Evolutionary conservation across 306 rosid species (phyloP).

Genomic region (Coriaria nepalensis): DNA sequence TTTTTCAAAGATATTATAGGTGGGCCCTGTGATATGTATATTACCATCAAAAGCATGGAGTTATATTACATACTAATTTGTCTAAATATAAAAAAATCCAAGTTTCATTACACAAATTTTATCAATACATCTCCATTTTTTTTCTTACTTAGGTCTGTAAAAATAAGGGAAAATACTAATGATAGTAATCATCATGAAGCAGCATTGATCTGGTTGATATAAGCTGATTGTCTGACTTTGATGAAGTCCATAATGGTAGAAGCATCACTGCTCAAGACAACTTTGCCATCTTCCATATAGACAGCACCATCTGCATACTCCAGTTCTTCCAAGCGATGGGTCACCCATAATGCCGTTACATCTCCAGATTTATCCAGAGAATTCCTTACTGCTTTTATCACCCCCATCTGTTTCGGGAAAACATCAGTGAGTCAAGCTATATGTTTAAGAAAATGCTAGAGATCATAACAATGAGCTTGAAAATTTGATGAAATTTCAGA

Average conservation of each 20-base stretch:
- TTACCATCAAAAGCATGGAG: no score
- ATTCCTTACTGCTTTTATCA: constrained; percentile 60
- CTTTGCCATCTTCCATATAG: constrained; percentile 77
- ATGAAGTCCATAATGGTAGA: constrained; percentile 40
- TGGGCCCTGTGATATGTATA: no score
- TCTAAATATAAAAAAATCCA: no score
- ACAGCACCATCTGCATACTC: constrained; percentile 75
- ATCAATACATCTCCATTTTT: no score
- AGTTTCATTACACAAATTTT: no score
- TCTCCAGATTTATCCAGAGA: constrained; percentile 45
- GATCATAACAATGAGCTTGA: no score
- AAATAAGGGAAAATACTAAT: no score
- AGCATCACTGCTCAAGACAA: constrained; percentile 46
- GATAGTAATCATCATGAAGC: no score
- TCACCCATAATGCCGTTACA: constrained; percentile 77
- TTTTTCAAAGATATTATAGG: no score
- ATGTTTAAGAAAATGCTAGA: not conserved
- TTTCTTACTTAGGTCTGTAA: no score
- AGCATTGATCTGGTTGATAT: constrained; percentile 37
- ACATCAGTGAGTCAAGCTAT: not conserved
- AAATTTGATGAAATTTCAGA: no score
- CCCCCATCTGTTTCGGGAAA: constrained; percentile 39
- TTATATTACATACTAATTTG: no score
- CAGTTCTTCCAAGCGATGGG: constrained; percentile 83
- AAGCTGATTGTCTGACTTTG: constrained; percentile 51